Conservation (phyloP, 225 moss, liverwort and hornwort genomes). For the Neckera pumila region DNA sequence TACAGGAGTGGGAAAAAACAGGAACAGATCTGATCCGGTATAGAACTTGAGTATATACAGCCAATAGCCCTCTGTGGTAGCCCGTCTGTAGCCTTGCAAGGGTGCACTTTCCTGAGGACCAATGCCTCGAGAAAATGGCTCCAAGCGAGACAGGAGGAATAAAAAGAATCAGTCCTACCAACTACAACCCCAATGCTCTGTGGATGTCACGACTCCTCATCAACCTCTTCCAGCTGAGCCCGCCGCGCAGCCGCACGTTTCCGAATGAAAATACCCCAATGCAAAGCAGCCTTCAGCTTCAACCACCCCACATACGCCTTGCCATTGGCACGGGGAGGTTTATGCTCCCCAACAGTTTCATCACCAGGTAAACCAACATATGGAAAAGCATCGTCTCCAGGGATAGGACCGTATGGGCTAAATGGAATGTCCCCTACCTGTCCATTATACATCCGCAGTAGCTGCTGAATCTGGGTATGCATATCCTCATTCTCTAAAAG, state of each 20-base stretch:
- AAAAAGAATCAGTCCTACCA: conserved; percentile 6
- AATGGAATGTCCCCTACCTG: conserved; percentile 29
- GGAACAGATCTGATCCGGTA: neutral
- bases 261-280: conserved; percentile 78
- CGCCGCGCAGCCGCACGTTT: conserved; percentile 62
- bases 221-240: conserved; percentile 57
- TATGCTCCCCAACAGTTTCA: conserved; percentile 30
- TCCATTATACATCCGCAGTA: conserved; percentile 47
- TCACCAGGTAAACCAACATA: conserved; percentile 34
- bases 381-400: conserved; percentile 38
- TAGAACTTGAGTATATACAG: neutral
- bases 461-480: conserved; percentile 42
- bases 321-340: conserved; percentile 29
- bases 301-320: conserved; percentile 64
- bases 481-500: conserved; percentile 44
- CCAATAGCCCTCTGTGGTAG: neutral
- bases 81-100: neutral
- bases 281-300: conserved; percentile 74
- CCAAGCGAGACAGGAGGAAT: neutral
- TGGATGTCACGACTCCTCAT: conserved; percentile 36
- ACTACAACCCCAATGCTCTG: neutral
- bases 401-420: conserved; percentile 16
- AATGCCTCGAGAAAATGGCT: neutral
- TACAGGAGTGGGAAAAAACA: neutral
- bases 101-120: neutral